These are phyloP conservation scores for Vanrija sp. DNA, from an alignment of 1,284 basidiomycete species.

Conservation along the genomic window DNA sequence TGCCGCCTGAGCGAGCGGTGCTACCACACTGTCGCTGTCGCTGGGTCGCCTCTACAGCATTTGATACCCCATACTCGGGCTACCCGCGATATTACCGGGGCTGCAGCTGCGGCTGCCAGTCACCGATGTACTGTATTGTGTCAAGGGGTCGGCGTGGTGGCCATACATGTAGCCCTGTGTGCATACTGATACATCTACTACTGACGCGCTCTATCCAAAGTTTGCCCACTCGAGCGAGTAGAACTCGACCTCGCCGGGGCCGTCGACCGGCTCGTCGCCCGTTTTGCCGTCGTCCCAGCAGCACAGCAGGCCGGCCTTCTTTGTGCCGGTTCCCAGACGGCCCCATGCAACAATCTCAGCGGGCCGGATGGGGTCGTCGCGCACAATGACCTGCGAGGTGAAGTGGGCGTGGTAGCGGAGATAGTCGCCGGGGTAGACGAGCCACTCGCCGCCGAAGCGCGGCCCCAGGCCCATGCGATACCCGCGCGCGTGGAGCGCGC, in stretches of 20 bases:
- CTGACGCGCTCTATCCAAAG: slow-evolving; percentile 60
- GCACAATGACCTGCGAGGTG: slow-evolving; percentile 72
- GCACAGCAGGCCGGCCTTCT: slow-evolving; percentile 91
- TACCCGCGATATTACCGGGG: neutral
- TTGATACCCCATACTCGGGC: neutral
- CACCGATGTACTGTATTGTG: neutral
- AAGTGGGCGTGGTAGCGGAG: slow-evolving; percentile 97
- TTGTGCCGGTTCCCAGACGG: slow-evolving; percentile 91
- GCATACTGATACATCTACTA: neutral
- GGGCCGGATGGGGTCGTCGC: slow-evolving; percentile 62
- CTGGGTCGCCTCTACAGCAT: neutral
- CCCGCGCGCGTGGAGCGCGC: slow-evolving; percentile 29
- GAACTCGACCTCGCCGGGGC: slow-evolving; percentile 61
- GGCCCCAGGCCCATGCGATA: slow-evolving; percentile 58
- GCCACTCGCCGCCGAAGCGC: slow-evolving; percentile 85
- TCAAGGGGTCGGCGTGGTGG: too few species aligned
- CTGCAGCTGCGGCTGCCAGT: neutral
- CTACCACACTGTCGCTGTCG: too few species aligned
- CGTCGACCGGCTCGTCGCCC: slow-evolving; percentile 12
- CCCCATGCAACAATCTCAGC: slow-evolving; percentile 95
- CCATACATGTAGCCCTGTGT: neutral
- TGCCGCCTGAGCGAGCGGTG: neutral
- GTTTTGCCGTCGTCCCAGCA: slow-evolving; percentile 64
- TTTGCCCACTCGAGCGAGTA: slow-evolving; percentile 88
- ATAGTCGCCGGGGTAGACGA: slow-evolving; percentile 96